Evolutionary conservation across 331 rosid species (phyloP), one percentile per base, ranked within the genome.

Genomic region (Quercus phellos): DNA sequence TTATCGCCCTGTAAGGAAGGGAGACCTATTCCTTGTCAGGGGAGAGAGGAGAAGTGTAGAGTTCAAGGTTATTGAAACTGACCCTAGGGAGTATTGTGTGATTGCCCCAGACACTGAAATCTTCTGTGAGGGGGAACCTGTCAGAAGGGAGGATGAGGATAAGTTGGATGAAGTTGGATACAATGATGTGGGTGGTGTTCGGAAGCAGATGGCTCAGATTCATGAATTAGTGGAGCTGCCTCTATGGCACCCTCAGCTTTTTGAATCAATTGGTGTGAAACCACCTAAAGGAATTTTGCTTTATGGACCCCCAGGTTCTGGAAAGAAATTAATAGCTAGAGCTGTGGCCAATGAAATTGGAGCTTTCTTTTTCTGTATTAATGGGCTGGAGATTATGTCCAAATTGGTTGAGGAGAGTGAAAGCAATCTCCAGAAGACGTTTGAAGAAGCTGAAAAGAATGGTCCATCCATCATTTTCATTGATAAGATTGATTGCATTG

Each of bases 311-410:
- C 92, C 92, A 0, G 95, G 95, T 29, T 85, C 95, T 73, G 95
- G 95, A 70, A 90, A 88, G 81, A 90, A 90, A n/a, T 56, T 90
- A 42, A 85, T 90, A 50, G 95, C 90, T 0, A 84, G 92, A 55
- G 95, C 95, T 55, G 92, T 90, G 61, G 92, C 95, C 17, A 88
- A 90, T 76, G 95, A 88, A 85, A 88, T 91, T 27, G 95, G 95
- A 42, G 95, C 92, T 29, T 90, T 90, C 82, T 90, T 90, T 83
- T 85, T 85, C 69, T 88, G 92, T 74, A 88, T 88, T 30, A 88
- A 88, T 54, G 95, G 92, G 29, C 95, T 88, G 0, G 95, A 90
- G 86, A 90, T 90, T 46, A 90, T 90, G 95, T 90, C 95, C 69
- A 90, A 90, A 77, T 71, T 90, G 80, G 92, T 89, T 9, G 92